phyloP scores from a whole-genome alignment of 192 early-diverging fungal species.

The Gigaspora rosea region DNA sequence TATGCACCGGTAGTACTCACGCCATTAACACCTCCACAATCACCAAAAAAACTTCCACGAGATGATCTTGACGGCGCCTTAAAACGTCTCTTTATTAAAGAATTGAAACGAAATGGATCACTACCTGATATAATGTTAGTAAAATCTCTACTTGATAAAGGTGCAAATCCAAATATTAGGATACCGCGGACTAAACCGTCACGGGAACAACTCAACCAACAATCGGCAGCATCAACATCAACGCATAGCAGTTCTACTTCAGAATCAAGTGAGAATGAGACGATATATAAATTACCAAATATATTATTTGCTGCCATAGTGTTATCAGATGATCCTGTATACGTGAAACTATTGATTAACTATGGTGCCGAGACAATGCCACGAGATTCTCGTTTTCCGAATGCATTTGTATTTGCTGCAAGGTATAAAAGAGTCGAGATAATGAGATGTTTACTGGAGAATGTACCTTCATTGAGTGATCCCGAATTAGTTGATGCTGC shows the following conservation, averaged over 20 bases:
- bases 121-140: not conserved
- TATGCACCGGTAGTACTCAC: not conserved
- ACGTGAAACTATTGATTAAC: slow-evolving; percentile 1
- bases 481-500: slow-evolving; percentile 7
- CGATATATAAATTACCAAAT: slow-evolving; percentile 11
- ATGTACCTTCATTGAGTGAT: slow-evolving; percentile 1
- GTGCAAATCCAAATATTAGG: slow-evolving; percentile 2
- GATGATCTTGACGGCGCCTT: not conserved
- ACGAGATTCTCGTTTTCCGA: not conserved
- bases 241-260: not conserved
- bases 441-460: slow-evolving; percentile 19
- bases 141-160: slow-evolving; percentile 1
- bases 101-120: not conserved
- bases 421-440: slow-evolving; percentile 4
- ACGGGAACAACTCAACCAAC: not conserved
- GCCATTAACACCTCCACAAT: not conserved
- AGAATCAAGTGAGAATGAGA: not conserved
- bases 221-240: not conserved
- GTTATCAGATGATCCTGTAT: slow-evolving; percentile 8
- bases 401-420: slow-evolving; percentile 11
- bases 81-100: not conserved
- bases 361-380: slow-evolving; percentile 17
- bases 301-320: slow-evolving; percentile 6
- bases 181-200: not conserved
- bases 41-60: not conserved